Evolutionary conservation across 805 yeast genomes (phyloP).

Genomic region (Metschnikowia cerradonensis): DNA sequence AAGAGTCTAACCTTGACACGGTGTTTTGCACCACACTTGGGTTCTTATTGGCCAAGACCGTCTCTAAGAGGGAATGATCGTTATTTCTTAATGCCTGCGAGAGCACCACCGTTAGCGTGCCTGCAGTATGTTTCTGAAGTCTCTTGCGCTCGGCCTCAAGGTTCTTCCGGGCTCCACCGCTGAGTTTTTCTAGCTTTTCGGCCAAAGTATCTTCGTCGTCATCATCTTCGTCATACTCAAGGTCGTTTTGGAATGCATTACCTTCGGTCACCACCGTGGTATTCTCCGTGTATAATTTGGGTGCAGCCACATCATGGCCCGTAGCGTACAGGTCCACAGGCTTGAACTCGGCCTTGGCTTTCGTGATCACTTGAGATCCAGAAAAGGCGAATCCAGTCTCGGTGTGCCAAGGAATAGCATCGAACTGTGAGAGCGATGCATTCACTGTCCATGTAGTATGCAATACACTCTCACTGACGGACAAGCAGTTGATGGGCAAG

Average conservation of each 20-base stretch:
- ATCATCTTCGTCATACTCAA: conserved; percentile 44
- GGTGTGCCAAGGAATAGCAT: conserved; percentile 47
- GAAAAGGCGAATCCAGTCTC: conserved; percentile 24
- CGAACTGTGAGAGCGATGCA: conserved; percentile 54
- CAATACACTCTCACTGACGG: conserved; percentile 19
- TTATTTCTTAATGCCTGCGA: conserved; percentile 85
- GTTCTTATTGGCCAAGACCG: conserved; percentile 62
- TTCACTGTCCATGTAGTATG: conserved; percentile 57
- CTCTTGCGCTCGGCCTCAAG: conserved; percentile 38
- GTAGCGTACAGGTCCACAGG: conserved; percentile 38
- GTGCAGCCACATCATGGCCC: conserved; percentile 52
- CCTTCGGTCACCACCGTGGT: conserved; percentile 62
- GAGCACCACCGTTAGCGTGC: conserved; percentile 73
- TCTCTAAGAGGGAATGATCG: conserved; percentile 81
- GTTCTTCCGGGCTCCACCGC: conserved; percentile 21
- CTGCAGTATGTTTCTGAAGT: conserved; percentile 45
- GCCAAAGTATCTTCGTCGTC: conserved; percentile 47
- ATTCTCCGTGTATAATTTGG: conserved; percentile 57
- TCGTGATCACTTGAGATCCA: conserved; percentile 25
- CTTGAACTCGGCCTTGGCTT: conserved; percentile 39
- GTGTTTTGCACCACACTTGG: conserved; percentile 48
- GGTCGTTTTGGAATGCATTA: conserved; percentile 50
- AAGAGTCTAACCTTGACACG: conserved; percentile 44
- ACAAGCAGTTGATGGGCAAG: conserved; percentile 23
- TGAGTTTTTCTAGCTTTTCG: conserved; percentile 45